phyloP scores from a whole-genome alignment of 2,329 filamentous ascomycete species.

The Fusarium cicatricum region DNA sequence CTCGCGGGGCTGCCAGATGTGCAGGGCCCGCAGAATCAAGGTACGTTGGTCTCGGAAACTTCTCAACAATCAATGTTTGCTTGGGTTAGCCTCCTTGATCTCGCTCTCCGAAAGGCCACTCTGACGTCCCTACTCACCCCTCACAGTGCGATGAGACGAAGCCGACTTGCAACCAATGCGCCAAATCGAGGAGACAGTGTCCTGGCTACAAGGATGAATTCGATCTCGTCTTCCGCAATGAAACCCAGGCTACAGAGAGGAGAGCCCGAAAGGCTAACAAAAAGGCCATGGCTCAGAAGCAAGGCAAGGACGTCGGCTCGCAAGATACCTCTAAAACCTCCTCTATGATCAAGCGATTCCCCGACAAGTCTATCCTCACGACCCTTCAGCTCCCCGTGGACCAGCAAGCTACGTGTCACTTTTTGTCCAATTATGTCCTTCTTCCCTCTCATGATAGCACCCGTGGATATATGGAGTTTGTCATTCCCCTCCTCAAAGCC shows the following conservation, averaged over 20 bases:
- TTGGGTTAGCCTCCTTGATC: not conserved
- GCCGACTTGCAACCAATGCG: constrained; percentile 71
- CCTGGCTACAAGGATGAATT: constrained; percentile 77
- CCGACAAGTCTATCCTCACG: constrained; percentile 40
- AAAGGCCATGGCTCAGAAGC: constrained; percentile 53
- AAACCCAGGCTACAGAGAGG: constrained; percentile 72
- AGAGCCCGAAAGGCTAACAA: constrained; percentile 65
- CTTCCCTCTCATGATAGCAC: constrained; percentile 59
- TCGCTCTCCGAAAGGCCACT: not conserved
- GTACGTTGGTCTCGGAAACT: constrained; percentile 52
- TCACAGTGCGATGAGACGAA: constrained; percentile 72
- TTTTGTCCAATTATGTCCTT: constrained; percentile 68
- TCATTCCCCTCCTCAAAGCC: constrained; percentile 62
- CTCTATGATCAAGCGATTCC: constrained; percentile 25
- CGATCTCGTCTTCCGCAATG: constrained; percentile 76
- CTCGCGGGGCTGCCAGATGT: constrained; percentile 77
- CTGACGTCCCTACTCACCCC: constrained; percentile 16
- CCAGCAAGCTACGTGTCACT: constrained; percentile 65
- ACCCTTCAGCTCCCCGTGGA: constrained; percentile 58
- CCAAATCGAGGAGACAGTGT: constrained; percentile 69
- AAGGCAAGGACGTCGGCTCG: constrained; percentile 37
- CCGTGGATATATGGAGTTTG: constrained; percentile 66
- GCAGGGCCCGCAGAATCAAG: constrained; percentile 76
- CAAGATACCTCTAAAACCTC: constrained; percentile 19
- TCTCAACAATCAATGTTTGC: not conserved